Evolutionary conservation across 2,329 filamentous ascomycete species (phyloP).

Genomic region (Penicillium sclerotigenum): DNA sequence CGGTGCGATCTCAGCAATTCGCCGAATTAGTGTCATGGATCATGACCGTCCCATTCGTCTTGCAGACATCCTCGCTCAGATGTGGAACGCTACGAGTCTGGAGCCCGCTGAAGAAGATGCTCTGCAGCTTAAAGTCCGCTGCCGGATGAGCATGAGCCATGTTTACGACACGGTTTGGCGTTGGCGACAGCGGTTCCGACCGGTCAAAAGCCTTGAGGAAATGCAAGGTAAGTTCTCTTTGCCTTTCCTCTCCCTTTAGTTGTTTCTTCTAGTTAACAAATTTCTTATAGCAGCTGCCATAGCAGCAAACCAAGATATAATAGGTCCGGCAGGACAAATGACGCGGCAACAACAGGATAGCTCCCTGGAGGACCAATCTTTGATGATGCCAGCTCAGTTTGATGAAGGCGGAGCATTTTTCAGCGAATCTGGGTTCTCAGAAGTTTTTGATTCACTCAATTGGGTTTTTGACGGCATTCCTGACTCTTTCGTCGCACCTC

Average conservation of each 20-base stretch:
- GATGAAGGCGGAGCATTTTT: slow-evolving; percentile 38
- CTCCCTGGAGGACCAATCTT: slow-evolving; percentile 29
- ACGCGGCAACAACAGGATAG: slow-evolving; percentile 31
- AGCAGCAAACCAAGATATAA: slow-evolving; percentile 38
- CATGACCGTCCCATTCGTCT: slow-evolving; percentile 63
- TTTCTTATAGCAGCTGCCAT: slow-evolving; percentile 18
- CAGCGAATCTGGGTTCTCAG: slow-evolving; percentile 54
- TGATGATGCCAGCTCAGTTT: slow-evolving; percentile 37
- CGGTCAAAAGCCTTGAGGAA: slow-evolving; percentile 58
- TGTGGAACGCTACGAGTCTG: slow-evolving; percentile 54
- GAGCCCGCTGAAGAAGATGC: slow-evolving; percentile 36
- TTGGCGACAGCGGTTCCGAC: slow-evolving; percentile 63
- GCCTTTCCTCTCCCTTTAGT: background rate
- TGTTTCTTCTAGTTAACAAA: slow-evolving; percentile 17
- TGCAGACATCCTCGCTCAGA: slow-evolving; percentile 61
- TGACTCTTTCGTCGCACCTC: slow-evolving; percentile 53
- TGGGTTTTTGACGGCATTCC: slow-evolving; percentile 87
- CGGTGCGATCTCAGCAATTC: slow-evolving; percentile 55
- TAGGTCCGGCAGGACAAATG: slow-evolving; percentile 25
- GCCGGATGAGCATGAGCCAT: slow-evolving; percentile 63
- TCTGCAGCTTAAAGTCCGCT: slow-evolving; percentile 60
- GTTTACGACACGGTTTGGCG: slow-evolving; percentile 66
- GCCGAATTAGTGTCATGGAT: slow-evolving; percentile 58
- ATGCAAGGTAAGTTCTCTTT: slow-evolving; percentile 59
- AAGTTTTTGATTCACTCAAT: slow-evolving; percentile 83